A percentile compares a stretch with the other conserved stretches of the same genome.
Conservation (phyloP, 495 filamentous ascomycete species). For the Penicillium salamii region DNA sequence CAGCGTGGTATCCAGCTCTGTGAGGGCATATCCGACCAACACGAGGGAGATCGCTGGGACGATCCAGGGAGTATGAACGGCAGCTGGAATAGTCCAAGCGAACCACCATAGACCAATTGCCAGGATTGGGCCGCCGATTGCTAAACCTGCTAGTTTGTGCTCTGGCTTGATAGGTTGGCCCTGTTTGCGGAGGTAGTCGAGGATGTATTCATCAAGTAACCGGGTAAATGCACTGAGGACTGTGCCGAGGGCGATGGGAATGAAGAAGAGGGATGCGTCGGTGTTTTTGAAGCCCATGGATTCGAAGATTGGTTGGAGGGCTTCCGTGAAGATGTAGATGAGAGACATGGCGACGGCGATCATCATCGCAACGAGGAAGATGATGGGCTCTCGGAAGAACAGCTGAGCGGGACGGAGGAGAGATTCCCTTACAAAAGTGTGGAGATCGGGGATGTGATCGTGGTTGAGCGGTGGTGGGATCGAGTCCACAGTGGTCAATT, state of each 20-base stretch:
- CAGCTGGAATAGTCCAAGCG: slow-evolving; percentile 50
- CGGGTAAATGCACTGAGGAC: slow-evolving; percentile 40
- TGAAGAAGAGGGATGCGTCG: slow-evolving; percentile 42
- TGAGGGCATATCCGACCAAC: slow-evolving; percentile 47
- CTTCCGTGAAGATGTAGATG: slow-evolving; percentile 56
- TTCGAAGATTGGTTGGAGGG: slow-evolving; percentile 43
- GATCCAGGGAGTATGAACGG: slow-evolving; percentile 36
- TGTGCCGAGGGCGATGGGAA: slow-evolving; percentile 45
- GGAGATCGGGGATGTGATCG: slow-evolving; percentile 37
- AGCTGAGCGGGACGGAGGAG: slow-evolving; percentile 43
- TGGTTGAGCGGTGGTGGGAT: slow-evolving; percentile 35
- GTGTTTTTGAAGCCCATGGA: slow-evolving; percentile 36
- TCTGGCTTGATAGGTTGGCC: slow-evolving; percentile 37
- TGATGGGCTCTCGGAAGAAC: slow-evolving; percentile 49
- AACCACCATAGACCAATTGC: slow-evolving; percentile 51
- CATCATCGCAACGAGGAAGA: slow-evolving; percentile 44
- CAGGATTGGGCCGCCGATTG: slow-evolving; percentile 43
- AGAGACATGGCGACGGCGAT: slow-evolving; percentile 45
- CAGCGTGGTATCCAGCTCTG: slow-evolving; percentile 48
- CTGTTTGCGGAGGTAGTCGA: slow-evolving; percentile 21
- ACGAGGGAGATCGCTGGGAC: slow-evolving; percentile 41
- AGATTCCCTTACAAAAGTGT: slow-evolving; percentile 36
- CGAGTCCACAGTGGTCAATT: slow-evolving; percentile 16
- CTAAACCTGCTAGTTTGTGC: slow-evolving; percentile 49
- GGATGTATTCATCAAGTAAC: slow-evolving; percentile 37